Evolutionary conservation across 179 eudicot species (phyloP).

Genomic region (Nepenthes alata): DNA sequence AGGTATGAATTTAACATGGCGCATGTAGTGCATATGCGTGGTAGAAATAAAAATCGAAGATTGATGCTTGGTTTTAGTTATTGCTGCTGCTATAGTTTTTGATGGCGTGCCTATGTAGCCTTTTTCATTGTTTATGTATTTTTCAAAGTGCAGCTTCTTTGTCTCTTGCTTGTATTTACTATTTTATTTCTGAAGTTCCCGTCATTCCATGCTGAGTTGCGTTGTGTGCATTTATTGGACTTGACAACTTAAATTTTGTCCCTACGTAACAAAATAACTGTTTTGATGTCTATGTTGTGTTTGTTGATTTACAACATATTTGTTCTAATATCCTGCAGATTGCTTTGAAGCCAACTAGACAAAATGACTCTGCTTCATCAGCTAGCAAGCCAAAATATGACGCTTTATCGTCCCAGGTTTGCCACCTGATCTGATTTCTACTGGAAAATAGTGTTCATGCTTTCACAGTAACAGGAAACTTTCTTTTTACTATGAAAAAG

Average conservation of each 20-base stretch:
- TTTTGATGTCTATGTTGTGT: neutral
- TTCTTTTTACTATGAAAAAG: neutral
- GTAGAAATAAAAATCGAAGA: too few relatives aligned
- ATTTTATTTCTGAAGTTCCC: too few relatives aligned
- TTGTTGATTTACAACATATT: neutral
- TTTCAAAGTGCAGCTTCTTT: too few relatives aligned
- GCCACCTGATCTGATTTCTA: neutral
- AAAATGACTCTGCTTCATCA: slow-evolving; percentile 37
- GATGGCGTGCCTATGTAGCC: too few relatives aligned
- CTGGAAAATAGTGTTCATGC: neutral
- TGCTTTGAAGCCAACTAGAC: slow-evolving; percentile 41
- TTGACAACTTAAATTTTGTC: neutral
- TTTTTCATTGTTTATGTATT: too few relatives aligned
- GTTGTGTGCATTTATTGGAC: neutral
- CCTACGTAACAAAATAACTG: neutral
- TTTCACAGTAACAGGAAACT: neutral
- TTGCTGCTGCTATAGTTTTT: neutral
- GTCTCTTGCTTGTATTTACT: too few relatives aligned
- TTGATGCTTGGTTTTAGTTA: neutral
- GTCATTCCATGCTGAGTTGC: too few relatives aligned
- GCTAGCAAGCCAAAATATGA: slow-evolving; percentile 56
- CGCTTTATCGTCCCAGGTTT: slow-evolving; percentile 69
- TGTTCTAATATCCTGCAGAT: slow-evolving; percentile 26
- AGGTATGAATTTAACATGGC: slow-evolving; percentile 28
- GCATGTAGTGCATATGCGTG: neutral